phyloP scores from a whole-genome alignment of 2,329 filamentous ascomycete genomes.

The Monosporascus cannonballus region DNA sequence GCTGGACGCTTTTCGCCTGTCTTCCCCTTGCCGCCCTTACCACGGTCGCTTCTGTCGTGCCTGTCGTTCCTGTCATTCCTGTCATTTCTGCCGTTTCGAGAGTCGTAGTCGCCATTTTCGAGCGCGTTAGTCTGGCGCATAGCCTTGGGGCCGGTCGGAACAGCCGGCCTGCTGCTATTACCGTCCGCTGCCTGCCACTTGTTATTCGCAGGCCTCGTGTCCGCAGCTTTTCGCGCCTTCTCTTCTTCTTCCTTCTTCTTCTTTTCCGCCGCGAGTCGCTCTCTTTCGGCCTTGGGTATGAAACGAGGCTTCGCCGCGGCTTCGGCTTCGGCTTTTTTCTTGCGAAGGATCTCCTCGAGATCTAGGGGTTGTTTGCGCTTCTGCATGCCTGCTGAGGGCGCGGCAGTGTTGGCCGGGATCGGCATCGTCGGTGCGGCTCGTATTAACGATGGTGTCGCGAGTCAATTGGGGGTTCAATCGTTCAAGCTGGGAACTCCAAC shows the following conservation, averaged over 20 bases:
- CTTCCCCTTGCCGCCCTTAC: constrained; percentile 33
- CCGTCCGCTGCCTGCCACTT: neutral
- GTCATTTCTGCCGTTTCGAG: constrained; percentile 28
- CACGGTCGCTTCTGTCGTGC: constrained; percentile 30
- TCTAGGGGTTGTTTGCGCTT: constrained; percentile 53
- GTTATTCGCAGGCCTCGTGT: neutral
- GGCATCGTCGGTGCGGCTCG: neutral
- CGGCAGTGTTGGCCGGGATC: neutral
- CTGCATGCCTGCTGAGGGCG: neutral
- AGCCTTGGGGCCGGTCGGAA: constrained; percentile 69
- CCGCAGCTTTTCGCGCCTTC: constrained; percentile 15
- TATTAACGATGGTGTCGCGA: neutral
- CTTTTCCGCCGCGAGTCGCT: constrained; percentile 64
- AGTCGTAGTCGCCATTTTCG: constrained; percentile 16
- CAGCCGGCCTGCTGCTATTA: constrained; percentile 5
- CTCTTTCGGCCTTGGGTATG: constrained; percentile 66
- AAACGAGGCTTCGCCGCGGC: constrained; percentile 84
- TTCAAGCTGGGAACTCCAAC: too few species aligned
- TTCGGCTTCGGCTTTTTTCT: constrained; percentile 81
- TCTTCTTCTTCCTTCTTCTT: constrained; percentile 59
- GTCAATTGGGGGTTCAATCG: too few species aligned
- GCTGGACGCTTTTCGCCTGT: constrained; percentile 20
- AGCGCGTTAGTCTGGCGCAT: constrained; percentile 42
- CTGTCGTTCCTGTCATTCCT: constrained; percentile 29
- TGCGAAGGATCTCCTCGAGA: constrained; percentile 77